Percentiles rank a stretch among this genome's conserved stretches.
Conservation (phyloP, 1,139 yeast genomes). For the Suzukiozyma palmioleophila region DNA sequence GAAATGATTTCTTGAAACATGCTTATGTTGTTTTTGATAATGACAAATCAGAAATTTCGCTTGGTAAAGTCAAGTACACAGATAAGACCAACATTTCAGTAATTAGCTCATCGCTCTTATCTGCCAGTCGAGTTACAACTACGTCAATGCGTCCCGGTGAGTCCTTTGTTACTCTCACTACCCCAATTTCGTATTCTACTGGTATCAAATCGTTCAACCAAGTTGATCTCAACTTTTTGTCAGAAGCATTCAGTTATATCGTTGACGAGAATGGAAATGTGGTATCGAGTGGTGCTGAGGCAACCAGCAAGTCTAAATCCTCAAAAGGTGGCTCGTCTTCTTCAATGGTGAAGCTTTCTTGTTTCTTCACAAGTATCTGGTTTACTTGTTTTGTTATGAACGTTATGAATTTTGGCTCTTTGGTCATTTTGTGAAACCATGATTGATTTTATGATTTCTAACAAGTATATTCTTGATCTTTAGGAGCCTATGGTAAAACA, state of each 20-base stretch:
- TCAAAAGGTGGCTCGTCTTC: neutral
- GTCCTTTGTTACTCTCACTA: slow-evolving; percentile 1
- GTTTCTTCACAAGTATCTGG: neutral
- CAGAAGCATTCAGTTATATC: too few relatives aligned
- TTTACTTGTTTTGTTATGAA: neutral
- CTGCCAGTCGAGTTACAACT: slow-evolving; percentile 12
- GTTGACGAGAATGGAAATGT: too few relatives aligned
- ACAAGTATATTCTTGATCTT: too few relatives aligned
- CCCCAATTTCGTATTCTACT: slow-evolving; percentile 4
- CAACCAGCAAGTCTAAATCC: neutral
- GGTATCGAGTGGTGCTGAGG: too few relatives aligned
- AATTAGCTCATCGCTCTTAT: slow-evolving; percentile 9
- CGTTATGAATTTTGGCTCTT: too few relatives aligned
- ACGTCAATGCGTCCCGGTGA: slow-evolving; percentile 35
- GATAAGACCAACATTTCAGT: slow-evolving; percentile 39
- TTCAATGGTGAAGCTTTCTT: neutral
- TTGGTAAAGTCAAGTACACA: slow-evolving; percentile 57
- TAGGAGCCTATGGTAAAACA: too few relatives aligned
- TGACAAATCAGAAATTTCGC: slow-evolving; percentile 42
- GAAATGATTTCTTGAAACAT: slow-evolving; percentile 22
- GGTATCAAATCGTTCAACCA: slow-evolving; percentile 1
- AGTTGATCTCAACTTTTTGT: too few relatives aligned
- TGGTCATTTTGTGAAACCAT: too few relatives aligned
- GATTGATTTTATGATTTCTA: too few relatives aligned
- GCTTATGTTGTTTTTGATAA: slow-evolving; percentile 25